These are phyloP conservation scores for Aspergillus vadensis DNA, from an alignment of 2,329 filamentous ascomycete species.

Conservation along the genomic window DNA sequence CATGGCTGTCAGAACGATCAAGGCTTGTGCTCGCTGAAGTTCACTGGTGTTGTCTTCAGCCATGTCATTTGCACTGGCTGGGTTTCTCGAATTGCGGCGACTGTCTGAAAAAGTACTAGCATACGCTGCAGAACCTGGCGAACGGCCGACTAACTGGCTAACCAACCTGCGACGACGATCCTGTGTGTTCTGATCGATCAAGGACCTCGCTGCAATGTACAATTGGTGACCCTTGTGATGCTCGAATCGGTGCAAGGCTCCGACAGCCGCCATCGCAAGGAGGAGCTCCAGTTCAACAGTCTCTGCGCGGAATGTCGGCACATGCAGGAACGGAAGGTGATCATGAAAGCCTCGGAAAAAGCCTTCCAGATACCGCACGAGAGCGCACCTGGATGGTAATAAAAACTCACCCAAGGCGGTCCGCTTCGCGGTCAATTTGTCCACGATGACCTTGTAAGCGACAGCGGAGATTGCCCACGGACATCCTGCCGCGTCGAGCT, in stretches of 20 bases:
- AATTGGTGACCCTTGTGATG: slow-evolving; percentile 12
- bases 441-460: background rate
- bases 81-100: background rate
- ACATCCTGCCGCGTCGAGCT: background rate
- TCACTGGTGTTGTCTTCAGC: background rate
- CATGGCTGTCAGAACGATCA: slow-evolving; percentile 20
- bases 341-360: slow-evolving; percentile 66
- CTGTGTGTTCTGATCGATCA: background rate
- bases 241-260: slow-evolving; percentile 50
- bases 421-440: background rate
- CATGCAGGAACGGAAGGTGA: slow-evolving; percentile 62
- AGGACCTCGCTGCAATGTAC: background rate
- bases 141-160: background rate
- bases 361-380: slow-evolving; percentile 67
- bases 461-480: background rate
- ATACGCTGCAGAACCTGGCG: background rate
- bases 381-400: slow-evolving; percentile 64
- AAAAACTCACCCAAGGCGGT: background rate
- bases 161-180: background rate
- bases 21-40: slow-evolving; percentile 9
- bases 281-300: slow-evolving; percentile 65
- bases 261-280: slow-evolving; percentile 65
- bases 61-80: background rate
- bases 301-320: slow-evolving; percentile 62
- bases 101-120: background rate